phyloP scores from a whole-genome alignment of 345 rosid genomes.

The Orychophragmus violaceus region DNA sequence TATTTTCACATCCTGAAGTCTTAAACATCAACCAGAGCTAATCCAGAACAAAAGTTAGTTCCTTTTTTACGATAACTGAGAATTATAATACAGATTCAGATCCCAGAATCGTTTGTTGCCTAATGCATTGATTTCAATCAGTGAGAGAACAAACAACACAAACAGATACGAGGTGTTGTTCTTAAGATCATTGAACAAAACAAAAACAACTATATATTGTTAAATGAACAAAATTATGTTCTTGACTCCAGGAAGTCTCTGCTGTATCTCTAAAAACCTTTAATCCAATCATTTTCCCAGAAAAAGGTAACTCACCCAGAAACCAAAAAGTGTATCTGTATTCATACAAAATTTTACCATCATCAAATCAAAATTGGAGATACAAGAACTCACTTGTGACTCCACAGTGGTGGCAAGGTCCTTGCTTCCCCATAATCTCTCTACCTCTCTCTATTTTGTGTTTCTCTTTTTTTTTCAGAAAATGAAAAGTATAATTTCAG shows the following conservation, averaged over 20 bases:
- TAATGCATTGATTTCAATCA: not conserved
- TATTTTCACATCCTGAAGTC: not conserved
- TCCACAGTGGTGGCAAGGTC: conserved; percentile 98
- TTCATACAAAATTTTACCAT: not conserved
- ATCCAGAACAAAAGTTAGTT: not conserved
- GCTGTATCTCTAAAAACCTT: conserved; percentile 5
- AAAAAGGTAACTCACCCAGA: conserved; percentile 7
- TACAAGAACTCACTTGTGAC: conserved; percentile 93
- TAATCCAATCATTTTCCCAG: conserved; percentile 16
- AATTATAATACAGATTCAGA: not conserved
- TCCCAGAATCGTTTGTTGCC: not conserved
- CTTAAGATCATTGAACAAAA: conserved; percentile 15
- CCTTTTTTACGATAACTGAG: not conserved
- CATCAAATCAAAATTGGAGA: conserved; percentile 33
- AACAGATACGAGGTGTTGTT: not conserved
- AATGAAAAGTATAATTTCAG: conserved; percentile 5
- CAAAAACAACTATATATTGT: not conserved
- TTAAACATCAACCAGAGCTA: not conserved
- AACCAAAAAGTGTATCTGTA: not conserved
- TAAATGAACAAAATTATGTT: conserved; percentile 19
- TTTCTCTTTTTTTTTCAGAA: not conserved
- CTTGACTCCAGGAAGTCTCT: conserved; percentile 15
- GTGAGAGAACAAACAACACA: conserved; percentile 4
- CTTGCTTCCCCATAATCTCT: conserved; percentile 81
- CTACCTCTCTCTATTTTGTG: conserved; percentile 24